Evolutionary conservation across 306 rosid genomes (phyloP).

Genomic region (Neltuma alba): DNA sequence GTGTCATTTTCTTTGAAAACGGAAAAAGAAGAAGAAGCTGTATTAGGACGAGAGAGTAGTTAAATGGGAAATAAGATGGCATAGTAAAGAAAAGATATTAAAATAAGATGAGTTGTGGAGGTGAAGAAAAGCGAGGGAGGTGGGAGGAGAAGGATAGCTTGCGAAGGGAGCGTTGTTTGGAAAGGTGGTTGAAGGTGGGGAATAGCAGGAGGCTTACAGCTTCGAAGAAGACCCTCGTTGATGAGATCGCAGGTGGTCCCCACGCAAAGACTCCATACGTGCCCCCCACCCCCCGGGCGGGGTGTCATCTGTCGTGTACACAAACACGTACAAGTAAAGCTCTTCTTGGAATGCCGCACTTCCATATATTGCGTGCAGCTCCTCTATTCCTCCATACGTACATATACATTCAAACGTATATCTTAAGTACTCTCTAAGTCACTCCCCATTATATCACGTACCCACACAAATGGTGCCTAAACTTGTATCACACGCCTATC

Average conservation of each 20-base stretch:
- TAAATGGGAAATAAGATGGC: too few relatives aligned
- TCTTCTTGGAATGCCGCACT: not conserved
- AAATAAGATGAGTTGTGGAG: not conserved
- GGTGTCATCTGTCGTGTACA: too few relatives aligned
- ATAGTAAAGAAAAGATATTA: too few relatives aligned
- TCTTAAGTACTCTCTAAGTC: not conserved
- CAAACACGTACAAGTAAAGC: not conserved
- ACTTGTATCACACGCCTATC: not conserved
- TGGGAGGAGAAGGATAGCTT: not conserved
- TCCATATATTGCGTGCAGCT: not conserved
- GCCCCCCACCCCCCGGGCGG: too few relatives aligned
- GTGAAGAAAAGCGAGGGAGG: not conserved
- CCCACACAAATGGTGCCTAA: not conserved
- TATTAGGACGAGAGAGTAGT: not conserved
- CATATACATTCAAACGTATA: not conserved
- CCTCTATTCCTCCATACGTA: not conserved
- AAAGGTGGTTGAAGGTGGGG: not conserved
- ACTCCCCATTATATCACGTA: not conserved
- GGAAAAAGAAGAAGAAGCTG: too few relatives aligned
- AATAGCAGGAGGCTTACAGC: not conserved
- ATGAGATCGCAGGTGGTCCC: not conserved
- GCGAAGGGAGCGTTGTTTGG: not conserved
- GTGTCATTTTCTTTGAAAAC: not conserved
- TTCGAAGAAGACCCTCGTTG: not conserved
- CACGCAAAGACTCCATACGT: too few relatives aligned